These are phyloP conservation scores for Hymenoscyphus occultus DNA, from an alignment of 2,329 filamentous ascomycete species.

Conservation along the genomic window DNA sequence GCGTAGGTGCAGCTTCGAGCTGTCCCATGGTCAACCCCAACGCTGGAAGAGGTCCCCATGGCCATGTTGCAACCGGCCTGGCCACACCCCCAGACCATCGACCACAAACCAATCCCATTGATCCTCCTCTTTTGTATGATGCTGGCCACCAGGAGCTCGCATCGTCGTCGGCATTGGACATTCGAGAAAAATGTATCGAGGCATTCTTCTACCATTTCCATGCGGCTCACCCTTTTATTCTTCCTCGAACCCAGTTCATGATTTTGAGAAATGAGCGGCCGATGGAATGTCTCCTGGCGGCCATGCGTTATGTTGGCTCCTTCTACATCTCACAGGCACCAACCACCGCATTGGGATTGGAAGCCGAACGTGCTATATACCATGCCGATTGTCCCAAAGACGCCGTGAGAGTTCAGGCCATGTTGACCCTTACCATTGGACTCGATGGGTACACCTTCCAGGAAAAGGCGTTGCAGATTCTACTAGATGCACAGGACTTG, in stretches of 20 bases:
- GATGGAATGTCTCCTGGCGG: conserved; percentile 19
- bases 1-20: conserved; percentile 10
- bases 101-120: conserved; percentile 21
- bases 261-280: conserved; percentile 17
- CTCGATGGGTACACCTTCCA: conserved; percentile 74
- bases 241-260: conserved; percentile 22
- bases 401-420: conserved; percentile 67
- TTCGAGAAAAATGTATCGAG: conserved; percentile 23
- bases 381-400: conserved; percentile 18
- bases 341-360: conserved; percentile 14
- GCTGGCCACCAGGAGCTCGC: not conserved
- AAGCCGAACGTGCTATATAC: conserved; percentile 22
- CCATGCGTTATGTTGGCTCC: conserved; percentile 24
- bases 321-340: conserved; percentile 17
- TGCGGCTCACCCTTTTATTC: conserved; percentile 24
- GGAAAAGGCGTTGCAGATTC: conserved; percentile 62
- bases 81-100: conserved; percentile 32
- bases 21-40: conserved; percentile 29
- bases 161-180: conserved; percentile 27
- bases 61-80: conserved; percentile 28
- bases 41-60: conserved; percentile 16
- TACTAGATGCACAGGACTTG: conserved; percentile 64
- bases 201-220: conserved; percentile 27
- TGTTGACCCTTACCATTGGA: conserved; percentile 72
- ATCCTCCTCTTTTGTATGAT: conserved; percentile 28